A percentile compares a stretch with the other conserved stretches of the same genome.
Conservation (phyloP, 352 stramenopile species). For the Pythium phragmiticola region DNA sequence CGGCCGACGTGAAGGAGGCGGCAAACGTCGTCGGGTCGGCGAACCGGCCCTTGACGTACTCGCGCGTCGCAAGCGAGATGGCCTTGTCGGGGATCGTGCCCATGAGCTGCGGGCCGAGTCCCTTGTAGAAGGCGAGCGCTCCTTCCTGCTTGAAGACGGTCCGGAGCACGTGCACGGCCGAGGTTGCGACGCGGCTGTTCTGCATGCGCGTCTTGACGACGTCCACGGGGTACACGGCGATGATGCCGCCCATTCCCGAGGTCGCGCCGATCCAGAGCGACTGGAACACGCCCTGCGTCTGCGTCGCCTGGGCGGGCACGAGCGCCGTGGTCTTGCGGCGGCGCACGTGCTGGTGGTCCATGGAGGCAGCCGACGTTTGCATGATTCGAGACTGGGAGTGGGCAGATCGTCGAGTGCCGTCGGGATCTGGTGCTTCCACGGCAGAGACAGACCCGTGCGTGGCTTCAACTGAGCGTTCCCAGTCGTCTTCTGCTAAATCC, state of each 20-base stretch:
- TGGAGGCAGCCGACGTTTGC: constrained; percentile 7
- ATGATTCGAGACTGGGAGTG: background rate
- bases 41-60: constrained; percentile 79
- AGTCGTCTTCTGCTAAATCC: background rate
- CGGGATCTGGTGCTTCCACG: background rate
- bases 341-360: constrained; percentile 28
- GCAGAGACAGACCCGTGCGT: background rate
- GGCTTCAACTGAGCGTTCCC: background rate
- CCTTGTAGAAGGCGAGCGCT: constrained; percentile 76
- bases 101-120: constrained; percentile 63
- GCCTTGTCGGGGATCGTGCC: constrained; percentile 81
- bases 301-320: constrained; percentile 12
- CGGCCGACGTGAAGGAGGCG: constrained; percentile 70
- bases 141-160: constrained; percentile 63
- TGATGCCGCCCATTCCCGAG: constrained; percentile 77
- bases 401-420: background rate
- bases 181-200: constrained; percentile 56
- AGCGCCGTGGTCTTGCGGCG: constrained; percentile 33
- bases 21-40: constrained; percentile 67
- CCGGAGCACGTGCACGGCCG: constrained; percentile 53
- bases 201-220: constrained; percentile 88
- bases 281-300: constrained; percentile 61
- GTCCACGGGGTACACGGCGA: constrained; percentile 79
- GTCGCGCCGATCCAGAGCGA: constrained; percentile 82
- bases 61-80: constrained; percentile 72